phyloP scores from a whole-genome alignment of 495 filamentous ascomycete species.

The Cercophora sp. region DNA sequence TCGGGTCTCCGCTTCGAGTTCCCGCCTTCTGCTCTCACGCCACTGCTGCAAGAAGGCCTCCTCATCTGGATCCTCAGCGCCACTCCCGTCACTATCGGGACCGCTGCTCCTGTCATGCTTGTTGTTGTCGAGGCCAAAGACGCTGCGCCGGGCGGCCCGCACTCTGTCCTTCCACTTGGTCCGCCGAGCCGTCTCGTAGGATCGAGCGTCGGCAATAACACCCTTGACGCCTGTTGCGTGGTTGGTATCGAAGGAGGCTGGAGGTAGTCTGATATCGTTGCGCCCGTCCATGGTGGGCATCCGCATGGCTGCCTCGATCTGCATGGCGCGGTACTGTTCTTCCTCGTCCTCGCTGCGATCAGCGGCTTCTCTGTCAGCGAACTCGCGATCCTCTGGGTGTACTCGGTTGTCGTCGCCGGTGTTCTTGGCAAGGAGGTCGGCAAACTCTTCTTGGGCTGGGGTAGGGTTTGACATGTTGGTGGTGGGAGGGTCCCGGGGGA shows the following conservation, averaged over 20 bases:
- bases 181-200: constrained; percentile 79
- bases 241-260: constrained; percentile 67
- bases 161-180: constrained; percentile 52
- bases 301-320: constrained; percentile 57
- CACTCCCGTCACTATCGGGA: constrained; percentile 46
- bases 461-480: constrained; percentile 53
- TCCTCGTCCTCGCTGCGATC: constrained; percentile 51
- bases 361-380: constrained; percentile 47
- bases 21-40: constrained; percentile 71
- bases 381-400: constrained; percentile 52
- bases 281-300: constrained; percentile 51
- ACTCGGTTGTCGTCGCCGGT: constrained; percentile 37
- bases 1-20: constrained; percentile 59
- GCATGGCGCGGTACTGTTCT: constrained; percentile 51
- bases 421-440: constrained; percentile 61
- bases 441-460: constrained; percentile 82
- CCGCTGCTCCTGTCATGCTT: constrained; percentile 45
- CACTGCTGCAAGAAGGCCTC: constrained; percentile 80
- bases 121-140: constrained; percentile 36
- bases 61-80: constrained; percentile 51
- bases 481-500: constrained; percentile 9
- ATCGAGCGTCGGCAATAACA: constrained; percentile 91
- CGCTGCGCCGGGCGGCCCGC: constrained; percentile 40
- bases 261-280: constrained; percentile 53
- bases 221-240: constrained; percentile 88